Percentiles rank a stretch among this genome's conserved stretches.
Conservation (phyloP, 1,284 basidiomycete species). For the Moesziomyces sp. region DNA sequence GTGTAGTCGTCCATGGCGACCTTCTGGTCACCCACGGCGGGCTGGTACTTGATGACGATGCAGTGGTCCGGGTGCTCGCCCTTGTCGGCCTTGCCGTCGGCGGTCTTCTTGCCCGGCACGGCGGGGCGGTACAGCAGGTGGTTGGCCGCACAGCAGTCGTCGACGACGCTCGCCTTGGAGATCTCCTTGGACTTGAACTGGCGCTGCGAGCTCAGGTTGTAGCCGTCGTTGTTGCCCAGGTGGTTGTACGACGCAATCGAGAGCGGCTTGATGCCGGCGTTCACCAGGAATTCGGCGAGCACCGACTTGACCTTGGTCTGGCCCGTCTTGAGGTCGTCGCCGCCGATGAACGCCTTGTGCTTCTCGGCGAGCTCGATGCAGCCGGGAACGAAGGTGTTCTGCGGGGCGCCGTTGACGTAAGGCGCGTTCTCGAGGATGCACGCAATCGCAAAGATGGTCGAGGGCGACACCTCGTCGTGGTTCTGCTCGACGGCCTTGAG, state of each 20-base stretch:
- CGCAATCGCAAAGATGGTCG: constrained; percentile 93
- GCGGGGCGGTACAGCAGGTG: constrained; percentile 86
- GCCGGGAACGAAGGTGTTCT: constrained; percentile 99
- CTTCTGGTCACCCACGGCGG: constrained; percentile 89
- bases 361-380: constrained; percentile 91
- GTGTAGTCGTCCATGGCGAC: constrained; percentile 97
- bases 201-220: constrained; percentile 86
- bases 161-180: constrained; percentile 90
- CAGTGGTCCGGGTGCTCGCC: constrained; percentile 97
- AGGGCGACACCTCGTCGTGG: constrained; percentile 93
- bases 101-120: constrained; percentile 59
- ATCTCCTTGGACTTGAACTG: constrained; percentile 97
- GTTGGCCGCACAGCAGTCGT: constrained; percentile 78
- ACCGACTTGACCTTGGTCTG: constrained; percentile 78
- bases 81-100: constrained; percentile 73
- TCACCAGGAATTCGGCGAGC: constrained; percentile 96
- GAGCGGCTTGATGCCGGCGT: constrained; percentile 97
- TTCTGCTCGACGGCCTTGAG: constrained; percentile 83
- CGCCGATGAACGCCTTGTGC: constrained; percentile 90
- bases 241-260: constrained; percentile 98
- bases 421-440: constrained; percentile 94
- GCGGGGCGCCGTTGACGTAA: constrained; percentile 97
- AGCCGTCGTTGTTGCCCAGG: constrained; percentile 96
- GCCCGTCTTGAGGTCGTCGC: constrained; percentile 90
- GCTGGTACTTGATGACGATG: constrained; percentile 76